Percentiles rank a stretch among this genome's conserved stretches.
Conservation (phyloP, 176 grass and related monocot genomes). For the Hyparrhenia diplandra region DNA sequence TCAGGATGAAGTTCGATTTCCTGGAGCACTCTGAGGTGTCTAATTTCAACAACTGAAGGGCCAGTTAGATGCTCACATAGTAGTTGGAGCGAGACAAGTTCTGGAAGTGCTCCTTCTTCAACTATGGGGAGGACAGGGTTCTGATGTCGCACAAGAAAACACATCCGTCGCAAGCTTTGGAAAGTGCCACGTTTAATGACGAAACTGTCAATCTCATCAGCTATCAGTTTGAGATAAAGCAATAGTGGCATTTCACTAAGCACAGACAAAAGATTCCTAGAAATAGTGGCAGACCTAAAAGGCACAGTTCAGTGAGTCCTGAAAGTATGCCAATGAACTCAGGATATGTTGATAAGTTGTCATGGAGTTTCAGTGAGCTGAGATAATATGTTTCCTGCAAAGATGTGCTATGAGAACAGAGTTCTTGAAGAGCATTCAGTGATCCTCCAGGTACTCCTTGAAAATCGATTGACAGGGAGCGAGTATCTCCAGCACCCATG, state of each 20-base stretch:
- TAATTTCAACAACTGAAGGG: neutral
- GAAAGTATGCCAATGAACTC: neutral
- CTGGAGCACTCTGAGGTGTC: neutral
- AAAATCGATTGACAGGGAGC: constrained; percentile 13
- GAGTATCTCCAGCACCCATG: neutral
- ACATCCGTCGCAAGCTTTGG: neutral
- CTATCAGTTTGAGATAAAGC: neutral
- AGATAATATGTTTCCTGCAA: neutral
- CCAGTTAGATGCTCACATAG: neutral
- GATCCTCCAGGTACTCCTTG: neutral
- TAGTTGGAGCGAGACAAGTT: neutral
- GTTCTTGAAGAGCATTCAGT: neutral
- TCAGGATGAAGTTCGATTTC: neutral
- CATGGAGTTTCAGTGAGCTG: constrained; percentile 18
- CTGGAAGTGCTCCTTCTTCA: neutral
- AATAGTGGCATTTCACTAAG: neutral
- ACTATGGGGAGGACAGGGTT: neutral
- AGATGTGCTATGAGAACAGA: neutral
- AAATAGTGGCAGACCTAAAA: neutral
- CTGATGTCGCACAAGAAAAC: neutral
- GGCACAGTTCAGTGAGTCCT: neutral
- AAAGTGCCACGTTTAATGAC: neutral
- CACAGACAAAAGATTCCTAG: neutral
- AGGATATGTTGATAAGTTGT: neutral
- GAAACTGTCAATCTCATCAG: neutral